Base-by-base conservation (phyloP, 2,329 filamentous ascomycete species). In the Fusarium nurragi region DNA sequence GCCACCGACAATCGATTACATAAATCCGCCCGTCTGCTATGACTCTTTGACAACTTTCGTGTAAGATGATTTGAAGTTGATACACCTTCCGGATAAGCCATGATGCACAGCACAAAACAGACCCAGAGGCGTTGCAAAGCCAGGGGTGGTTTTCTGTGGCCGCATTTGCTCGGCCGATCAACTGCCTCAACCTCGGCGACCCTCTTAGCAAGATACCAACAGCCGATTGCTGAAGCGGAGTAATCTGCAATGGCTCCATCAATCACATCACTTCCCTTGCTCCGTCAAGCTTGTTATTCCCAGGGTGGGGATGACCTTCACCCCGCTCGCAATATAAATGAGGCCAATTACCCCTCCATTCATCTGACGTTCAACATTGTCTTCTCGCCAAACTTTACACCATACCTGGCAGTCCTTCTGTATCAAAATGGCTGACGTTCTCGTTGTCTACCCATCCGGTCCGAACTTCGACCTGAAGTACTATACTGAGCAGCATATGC, bases 401-500 rank as follows among this genome's bases (percentile, higher is more conserved):
- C 22, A n/a, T 10, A 21, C 7, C 28, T 12, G 41, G 14, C 19
- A 23, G 16, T 19, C 22, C 25, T n/a, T 21, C 4, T 12, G n/a
- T 2, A 25, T 34, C 41, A 54, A 38, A 48, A 72, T 73, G 71
- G 66, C 71, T 38, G 58, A 69, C 39, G 57, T 71, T 5, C 58
- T 69, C 12, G 70, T 73, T 13, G 40, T 72, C 40, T 73, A 73
- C 13, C 71, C 71, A 1, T 71, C 71, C 25, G 71, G 71, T 46
- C 59, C 60, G 14, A 47, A 65, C 16, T 73, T 73, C 38, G 67
- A 73, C 61, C 51, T 66, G 34, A 59, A 71, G 18, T 73, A 73
- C 39, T 73, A 73, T 43, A 25, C 72, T 9, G 60, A 67, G 40
- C 70, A 49, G 26, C 71, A 73, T 37, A 73, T 73, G 71, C 68